These are phyloP conservation scores for Tillandsia fasciculata DNA, from an alignment of 176 grass and related monocot species.

Conservation along the genomic window DNA sequence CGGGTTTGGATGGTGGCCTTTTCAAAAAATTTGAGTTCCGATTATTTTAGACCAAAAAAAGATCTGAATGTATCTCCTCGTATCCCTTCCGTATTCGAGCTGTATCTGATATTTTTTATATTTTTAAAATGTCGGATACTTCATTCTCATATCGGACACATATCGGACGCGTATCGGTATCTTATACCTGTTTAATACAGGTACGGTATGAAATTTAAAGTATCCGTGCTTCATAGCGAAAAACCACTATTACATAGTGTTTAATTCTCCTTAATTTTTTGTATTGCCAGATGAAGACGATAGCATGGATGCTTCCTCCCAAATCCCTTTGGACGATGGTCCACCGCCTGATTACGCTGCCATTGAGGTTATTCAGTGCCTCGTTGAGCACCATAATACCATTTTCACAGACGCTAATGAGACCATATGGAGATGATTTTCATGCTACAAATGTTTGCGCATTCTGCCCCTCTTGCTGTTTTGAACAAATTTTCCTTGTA, in stretches of 20 bases:
- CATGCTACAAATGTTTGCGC: not conserved
- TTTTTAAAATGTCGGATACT: too few species aligned
- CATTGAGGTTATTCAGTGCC: constrained; percentile 88
- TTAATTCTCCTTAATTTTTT: constrained; percentile 12
- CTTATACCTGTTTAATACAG: too few species aligned
- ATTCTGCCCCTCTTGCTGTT: constrained; percentile 14
- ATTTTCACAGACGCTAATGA: constrained; percentile 84
- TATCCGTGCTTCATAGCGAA: too few species aligned
- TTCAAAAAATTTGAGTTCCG: too few species aligned
- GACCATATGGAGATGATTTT: constrained; percentile 62
- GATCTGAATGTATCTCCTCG: too few species aligned
- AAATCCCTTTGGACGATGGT: constrained; percentile 83
- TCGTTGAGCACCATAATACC: constrained; percentile 91
- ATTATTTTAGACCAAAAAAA: too few species aligned
- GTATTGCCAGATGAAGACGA: constrained; percentile 61
- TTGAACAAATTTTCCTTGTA: not conserved
- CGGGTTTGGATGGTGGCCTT: too few species aligned
- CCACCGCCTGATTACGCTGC: constrained; percentile 71
- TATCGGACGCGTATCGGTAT: too few species aligned
- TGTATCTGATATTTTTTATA: too few species aligned
- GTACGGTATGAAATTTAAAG: too few species aligned
- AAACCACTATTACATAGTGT: not conserved
- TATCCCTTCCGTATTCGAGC: too few species aligned
- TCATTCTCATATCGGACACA: too few species aligned
- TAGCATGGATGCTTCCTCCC: constrained; percentile 49